Conservation (phyloP, 139 green algal genomes). For the Tetraselmis chui region DNA sequence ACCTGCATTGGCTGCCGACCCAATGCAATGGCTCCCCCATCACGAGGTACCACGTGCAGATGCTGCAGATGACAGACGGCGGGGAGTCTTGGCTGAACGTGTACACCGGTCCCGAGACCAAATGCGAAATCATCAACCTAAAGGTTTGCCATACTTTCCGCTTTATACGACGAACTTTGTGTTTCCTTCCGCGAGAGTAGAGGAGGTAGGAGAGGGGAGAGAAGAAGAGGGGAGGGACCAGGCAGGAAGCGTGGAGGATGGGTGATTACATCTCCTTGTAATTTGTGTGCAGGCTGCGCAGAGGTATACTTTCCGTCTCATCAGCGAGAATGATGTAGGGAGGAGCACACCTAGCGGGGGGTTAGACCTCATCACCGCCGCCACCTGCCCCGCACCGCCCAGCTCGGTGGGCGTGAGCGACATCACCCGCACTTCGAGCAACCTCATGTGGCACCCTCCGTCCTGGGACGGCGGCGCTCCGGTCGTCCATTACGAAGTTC, state of each 20-base stretch:
- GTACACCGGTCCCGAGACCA: slow-evolving; percentile 23
- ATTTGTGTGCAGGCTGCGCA: slow-evolving; percentile 44
- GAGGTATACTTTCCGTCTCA: slow-evolving; percentile 56
- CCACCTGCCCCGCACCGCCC: slow-evolving; percentile 26
- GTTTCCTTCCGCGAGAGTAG: too few species aligned
- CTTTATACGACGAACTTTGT: too few species aligned
- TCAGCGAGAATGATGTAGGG: slow-evolving; percentile 61
- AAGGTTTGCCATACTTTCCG: too few species aligned
- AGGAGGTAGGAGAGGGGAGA: slow-evolving; percentile 1
- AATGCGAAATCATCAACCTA: not conserved
- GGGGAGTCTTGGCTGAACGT: slow-evolving; percentile 32
- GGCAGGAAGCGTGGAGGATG: too few species aligned
- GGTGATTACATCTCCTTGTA: too few species aligned
- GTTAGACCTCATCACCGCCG: slow-evolving; percentile 25
- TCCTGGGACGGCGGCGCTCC: slow-evolving; percentile 43
- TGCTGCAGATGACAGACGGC: slow-evolving; percentile 41
- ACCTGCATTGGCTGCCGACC: slow-evolving; percentile 33
- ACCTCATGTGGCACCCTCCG: slow-evolving; percentile 45
- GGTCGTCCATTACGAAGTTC: slow-evolving; percentile 37
- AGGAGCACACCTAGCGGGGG: slow-evolving; percentile 32
- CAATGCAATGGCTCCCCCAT: slow-evolving; percentile 45
- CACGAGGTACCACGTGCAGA: slow-evolving; percentile 51
- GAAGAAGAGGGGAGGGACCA: not conserved
- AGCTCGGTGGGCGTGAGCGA: slow-evolving; percentile 17
- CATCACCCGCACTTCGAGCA: slow-evolving; percentile 35